phyloP scores from a whole-genome alignment of 2,329 filamentous ascomycete genomes.

The Fusarium sp. region DNA sequence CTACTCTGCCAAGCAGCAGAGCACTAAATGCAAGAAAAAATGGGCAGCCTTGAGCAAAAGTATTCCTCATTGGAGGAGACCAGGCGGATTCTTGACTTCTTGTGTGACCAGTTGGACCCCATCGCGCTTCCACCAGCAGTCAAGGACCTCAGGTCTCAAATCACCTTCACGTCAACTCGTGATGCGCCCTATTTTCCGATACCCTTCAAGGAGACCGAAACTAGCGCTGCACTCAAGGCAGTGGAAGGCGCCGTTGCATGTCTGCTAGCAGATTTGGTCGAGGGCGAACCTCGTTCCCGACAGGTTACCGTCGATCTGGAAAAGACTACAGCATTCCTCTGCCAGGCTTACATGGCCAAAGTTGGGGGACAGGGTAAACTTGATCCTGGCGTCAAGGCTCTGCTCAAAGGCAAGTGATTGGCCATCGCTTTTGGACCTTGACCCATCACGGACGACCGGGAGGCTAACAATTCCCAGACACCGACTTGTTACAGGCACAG shows the following conservation, averaged over 20 bases:
- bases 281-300: slow-evolving; percentile 25
- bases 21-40: slow-evolving; percentile 1
- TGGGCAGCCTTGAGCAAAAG: slow-evolving; percentile 30
- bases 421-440: not conserved
- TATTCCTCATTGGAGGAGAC: slow-evolving; percentile 45
- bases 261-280: slow-evolving; percentile 50
- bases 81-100: slow-evolving; percentile 38
- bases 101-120: slow-evolving; percentile 47
- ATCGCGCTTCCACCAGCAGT: slow-evolving; percentile 51
- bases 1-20: slow-evolving; percentile 6
- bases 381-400: slow-evolving; percentile 52
- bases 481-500: slow-evolving; percentile 79
- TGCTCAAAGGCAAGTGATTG: slow-evolving; percentile 49
- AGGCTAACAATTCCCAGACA: slow-evolving; percentile 65
- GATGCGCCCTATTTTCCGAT: slow-evolving; percentile 63
- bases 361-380: slow-evolving; percentile 58
- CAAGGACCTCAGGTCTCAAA: slow-evolving; percentile 39
- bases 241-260: slow-evolving; percentile 57
- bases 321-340: slow-evolving; percentile 62
- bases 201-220: slow-evolving; percentile 64
- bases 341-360: slow-evolving; percentile 54
- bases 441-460: not conserved
- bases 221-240: slow-evolving; percentile 61
- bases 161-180: slow-evolving; percentile 54
- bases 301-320: slow-evolving; percentile 54